Base-by-base conservation (phyloP, 2,329 filamentous ascomycete genomes). In the Microdochium paspali region DNA sequence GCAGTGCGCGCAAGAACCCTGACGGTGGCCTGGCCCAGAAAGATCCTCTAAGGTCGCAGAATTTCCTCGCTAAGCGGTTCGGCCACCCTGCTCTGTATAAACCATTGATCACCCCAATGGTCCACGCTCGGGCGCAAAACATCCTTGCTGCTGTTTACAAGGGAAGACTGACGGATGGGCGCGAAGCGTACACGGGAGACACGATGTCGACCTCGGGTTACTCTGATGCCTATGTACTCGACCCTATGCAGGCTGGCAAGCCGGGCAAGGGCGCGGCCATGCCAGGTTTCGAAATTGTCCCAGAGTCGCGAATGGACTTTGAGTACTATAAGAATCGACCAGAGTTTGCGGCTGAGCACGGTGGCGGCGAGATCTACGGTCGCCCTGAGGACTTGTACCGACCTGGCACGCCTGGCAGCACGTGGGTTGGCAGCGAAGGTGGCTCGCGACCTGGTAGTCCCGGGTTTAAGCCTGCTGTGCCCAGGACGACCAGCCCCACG, bases 101-200 rank as follows among this genome's bases (percentile, higher is more conserved):
- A 64, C 85, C 87, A 3, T 75, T 97, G 20, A 90, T 91, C 56
- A 95, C 90, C 0, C 91, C 91, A 2, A 96, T 97, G 90, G 91
- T 97, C 3, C 85, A 94, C 58, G 85, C 88, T 47, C 95, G 87
- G 66, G 88, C 89, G 2, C 87, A 93, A 58, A 90, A 93, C 50
- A 76, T 93, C 35, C 76, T 98, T 10, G 84, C 85, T n/a, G 80
- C 86, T 40, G 76, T 98, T 45, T 96, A 96, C 63, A 82, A 82
- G 23, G 91, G 90, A 10, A 84, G 91, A 4, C 68, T 95, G 23
- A 77, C 74, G 2, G 84, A 89, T 48, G 78, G 80, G 1, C 76
- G 81, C 24, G 77, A 80, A 24, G 74, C 73, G 2, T 74, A 73
- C n/a, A 70, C 76, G 0, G 70, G 74, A 48, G 75, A 83, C 46